These are phyloP conservation scores for Sanghuangporus weigelae DNA, from an alignment of 1,284 basidiomycete genomes.

Conservation along the genomic window DNA sequence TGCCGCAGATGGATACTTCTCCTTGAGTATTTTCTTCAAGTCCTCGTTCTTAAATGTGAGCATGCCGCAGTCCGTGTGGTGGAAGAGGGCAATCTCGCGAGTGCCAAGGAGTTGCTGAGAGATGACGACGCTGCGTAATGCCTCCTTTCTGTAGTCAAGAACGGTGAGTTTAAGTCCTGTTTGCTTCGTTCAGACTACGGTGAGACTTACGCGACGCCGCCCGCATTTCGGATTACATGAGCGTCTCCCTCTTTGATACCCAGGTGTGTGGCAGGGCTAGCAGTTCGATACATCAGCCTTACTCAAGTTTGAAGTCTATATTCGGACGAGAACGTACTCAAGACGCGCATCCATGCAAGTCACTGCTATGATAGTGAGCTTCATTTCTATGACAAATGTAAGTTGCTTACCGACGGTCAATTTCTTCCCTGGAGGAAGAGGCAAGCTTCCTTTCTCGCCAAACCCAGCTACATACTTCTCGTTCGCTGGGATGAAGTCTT, in stretches of 20 bases:
- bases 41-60: slow-evolving; percentile 48
- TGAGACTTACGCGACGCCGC: slow-evolving; percentile 49
- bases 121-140: slow-evolving; percentile 59
- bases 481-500: slow-evolving; percentile 33
- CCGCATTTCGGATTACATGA: slow-evolving; percentile 66
- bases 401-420: slow-evolving; percentile 36
- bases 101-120: slow-evolving; percentile 66
- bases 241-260: slow-evolving; percentile 62
- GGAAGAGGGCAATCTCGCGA: slow-evolving; percentile 58
- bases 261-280: slow-evolving; percentile 51
- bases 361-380: slow-evolving; percentile 31
- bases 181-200: not conserved
- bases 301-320: not conserved
- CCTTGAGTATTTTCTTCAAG: slow-evolving; percentile 47
- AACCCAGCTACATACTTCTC: slow-evolving; percentile 38
- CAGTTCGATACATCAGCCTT: not conserved
- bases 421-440: slow-evolving; percentile 48
- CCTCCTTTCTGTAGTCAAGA: slow-evolving; percentile 42
- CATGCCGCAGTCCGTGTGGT: slow-evolving; percentile 69
- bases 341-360: slow-evolving; percentile 70
- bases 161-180: not conserved
- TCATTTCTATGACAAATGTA: not conserved
- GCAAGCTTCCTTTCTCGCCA: slow-evolving; percentile 39
- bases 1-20: slow-evolving; percentile 37
- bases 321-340: slow-evolving; percentile 29